Conservation (phyloP, 768 basidiomycete genomes). For the Daedaleopsis nitida region DNA sequence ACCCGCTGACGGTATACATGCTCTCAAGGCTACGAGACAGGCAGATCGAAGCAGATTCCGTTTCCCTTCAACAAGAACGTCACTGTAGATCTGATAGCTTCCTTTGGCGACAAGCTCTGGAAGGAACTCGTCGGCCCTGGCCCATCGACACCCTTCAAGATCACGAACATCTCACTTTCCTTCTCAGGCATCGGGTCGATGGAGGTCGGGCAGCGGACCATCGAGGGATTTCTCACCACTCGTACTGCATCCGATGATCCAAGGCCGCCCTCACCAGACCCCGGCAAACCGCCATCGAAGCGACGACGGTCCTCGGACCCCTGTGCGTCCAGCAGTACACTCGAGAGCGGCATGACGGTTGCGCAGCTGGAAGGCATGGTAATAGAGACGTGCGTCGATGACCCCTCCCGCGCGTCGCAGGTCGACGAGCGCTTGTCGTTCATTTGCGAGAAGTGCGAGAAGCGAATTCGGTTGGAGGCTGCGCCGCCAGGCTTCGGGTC, state of each 20-base stretch:
- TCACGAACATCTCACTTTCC: constrained; percentile 70
- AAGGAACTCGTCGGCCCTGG: constrained; percentile 75
- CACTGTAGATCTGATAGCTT: constrained; percentile 74
- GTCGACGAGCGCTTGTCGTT: constrained; percentile 39
- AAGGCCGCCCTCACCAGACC: background rate
- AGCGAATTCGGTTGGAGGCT: constrained; percentile 41
- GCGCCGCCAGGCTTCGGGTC: background rate
- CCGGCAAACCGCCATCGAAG: constrained; percentile 16
- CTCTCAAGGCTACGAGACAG: constrained; percentile 58
- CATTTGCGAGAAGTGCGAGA: constrained; percentile 60
- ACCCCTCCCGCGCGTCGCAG: background rate
- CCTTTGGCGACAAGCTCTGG: constrained; percentile 81
- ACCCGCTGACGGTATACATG: background rate
- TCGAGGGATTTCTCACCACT: constrained; percentile 80
- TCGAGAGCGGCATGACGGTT: background rate
- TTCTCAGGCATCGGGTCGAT: constrained; percentile 78
- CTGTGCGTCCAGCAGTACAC: background rate
- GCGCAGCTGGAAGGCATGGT: background rate
- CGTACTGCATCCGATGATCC: constrained; percentile 27
- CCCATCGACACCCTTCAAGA: constrained; percentile 49
- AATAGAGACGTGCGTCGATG: no score
- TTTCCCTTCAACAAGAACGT: constrained; percentile 84
- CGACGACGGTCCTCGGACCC: constrained; percentile 9
- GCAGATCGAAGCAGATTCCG: constrained; percentile 78
- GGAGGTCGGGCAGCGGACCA: constrained; percentile 81